A percentile compares a stretch with the other conserved stretches of the same genome.
These are phyloP conservation scores for Veloporphyrellus conicus DNA, from an alignment of 1,284 basidiomycete genomes.

Conservation along the genomic window DNA sequence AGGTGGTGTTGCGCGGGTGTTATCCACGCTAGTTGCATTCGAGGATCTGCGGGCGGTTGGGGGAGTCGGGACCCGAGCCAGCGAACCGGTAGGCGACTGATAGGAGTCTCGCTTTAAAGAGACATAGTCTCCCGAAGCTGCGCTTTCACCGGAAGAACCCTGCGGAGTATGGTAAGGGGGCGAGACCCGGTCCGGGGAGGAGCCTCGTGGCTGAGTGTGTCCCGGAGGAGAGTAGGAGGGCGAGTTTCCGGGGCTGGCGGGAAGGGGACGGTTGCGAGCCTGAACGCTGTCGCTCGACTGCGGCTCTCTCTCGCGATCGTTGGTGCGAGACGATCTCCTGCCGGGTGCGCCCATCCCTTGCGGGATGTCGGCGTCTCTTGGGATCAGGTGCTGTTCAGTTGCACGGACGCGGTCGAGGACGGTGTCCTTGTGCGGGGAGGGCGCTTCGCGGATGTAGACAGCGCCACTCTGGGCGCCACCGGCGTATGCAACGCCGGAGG, in stretches of 20 bases:
- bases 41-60: slow-evolving; percentile 36
- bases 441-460: slow-evolving; percentile 32
- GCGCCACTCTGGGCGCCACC: slow-evolving; percentile 42
- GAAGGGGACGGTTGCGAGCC: slow-evolving; percentile 44
- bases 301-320: slow-evolving; percentile 40
- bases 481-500: slow-evolving; percentile 49
- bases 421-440: slow-evolving; percentile 48
- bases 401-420: slow-evolving; percentile 53
- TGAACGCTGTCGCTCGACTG: slow-evolving; percentile 51
- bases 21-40: slow-evolving; percentile 33
- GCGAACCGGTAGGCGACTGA: slow-evolving; percentile 23
- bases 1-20: slow-evolving; percentile 44
- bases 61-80: slow-evolving; percentile 31
- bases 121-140: slow-evolving; percentile 40
- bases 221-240: slow-evolving; percentile 44
- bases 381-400: slow-evolving; percentile 46
- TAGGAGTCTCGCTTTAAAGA: slow-evolving; percentile 52
- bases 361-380: slow-evolving; percentile 45
- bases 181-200: slow-evolving; percentile 53
- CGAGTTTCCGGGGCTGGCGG: slow-evolving; percentile 40
- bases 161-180: slow-evolving; percentile 51
- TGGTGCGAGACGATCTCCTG: slow-evolving; percentile 26
- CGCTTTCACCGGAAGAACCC: slow-evolving; percentile 50
- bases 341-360: slow-evolving; percentile 17
- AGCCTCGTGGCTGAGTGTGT: slow-evolving; percentile 29